A percentile compares a stretch with the other conserved stretches of the same genome.
phyloP scores from a whole-genome alignment of 2,329 filamentous ascomycete species.

The Exserohilum turcica region DNA sequence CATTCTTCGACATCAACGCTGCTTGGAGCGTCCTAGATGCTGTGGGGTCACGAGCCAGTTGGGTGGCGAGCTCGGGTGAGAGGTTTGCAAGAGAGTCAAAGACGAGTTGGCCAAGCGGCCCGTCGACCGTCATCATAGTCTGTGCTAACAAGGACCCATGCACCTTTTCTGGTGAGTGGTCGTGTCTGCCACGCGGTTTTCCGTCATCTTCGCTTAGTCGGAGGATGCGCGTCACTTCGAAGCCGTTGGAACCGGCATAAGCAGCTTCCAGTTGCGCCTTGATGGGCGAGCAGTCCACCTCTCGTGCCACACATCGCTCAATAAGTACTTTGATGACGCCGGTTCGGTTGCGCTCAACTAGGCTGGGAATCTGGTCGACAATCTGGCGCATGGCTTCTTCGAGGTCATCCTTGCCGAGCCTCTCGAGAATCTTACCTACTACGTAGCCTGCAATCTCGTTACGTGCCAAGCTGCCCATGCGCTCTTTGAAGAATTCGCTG shows the following conservation, averaged over 20 bases:
- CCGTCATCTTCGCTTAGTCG: constrained; percentile 57
- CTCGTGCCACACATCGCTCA: constrained; percentile 76
- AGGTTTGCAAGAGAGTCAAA: constrained; percentile 63
- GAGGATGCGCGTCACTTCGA: constrained; percentile 65
- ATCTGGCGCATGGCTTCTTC: constrained; percentile 73
- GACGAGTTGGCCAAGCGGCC: constrained; percentile 70
- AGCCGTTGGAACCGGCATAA: constrained; percentile 57
- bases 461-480: constrained; percentile 78
- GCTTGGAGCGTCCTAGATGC: constrained; percentile 68
- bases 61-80: constrained; percentile 58
- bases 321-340: constrained; percentile 81
- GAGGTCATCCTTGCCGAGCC: constrained; percentile 85
- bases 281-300: constrained; percentile 61
- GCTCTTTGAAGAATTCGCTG: constrained; percentile 75
- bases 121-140: constrained; percentile 75
- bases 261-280: constrained; percentile 62
- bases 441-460: constrained; percentile 93
- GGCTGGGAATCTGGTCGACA: constrained; percentile 70
- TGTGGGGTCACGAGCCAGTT: constrained; percentile 67
- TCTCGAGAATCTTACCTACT: constrained; percentile 78
- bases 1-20: constrained; percentile 61
- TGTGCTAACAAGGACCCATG: constrained; percentile 85
- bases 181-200: constrained; percentile 35
- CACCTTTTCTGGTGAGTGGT: constrained; percentile 60
- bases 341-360: constrained; percentile 77